These are phyloP conservation scores for Spathaspora passalidarum DNA, from an alignment of 805 yeast species.

Conservation along the genomic window DNA sequence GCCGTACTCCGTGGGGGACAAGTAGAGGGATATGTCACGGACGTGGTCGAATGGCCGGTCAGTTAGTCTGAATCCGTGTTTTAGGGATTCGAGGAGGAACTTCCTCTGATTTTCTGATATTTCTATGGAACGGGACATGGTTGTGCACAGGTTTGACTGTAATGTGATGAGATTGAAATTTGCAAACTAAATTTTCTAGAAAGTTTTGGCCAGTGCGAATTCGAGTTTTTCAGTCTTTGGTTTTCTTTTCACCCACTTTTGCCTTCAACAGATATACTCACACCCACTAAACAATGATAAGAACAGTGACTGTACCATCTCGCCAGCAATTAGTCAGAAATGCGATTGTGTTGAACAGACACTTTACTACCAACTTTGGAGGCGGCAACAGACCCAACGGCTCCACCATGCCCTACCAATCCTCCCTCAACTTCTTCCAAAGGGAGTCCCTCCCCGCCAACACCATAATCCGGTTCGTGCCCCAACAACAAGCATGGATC, in stretches of 20 bases:
- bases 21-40: conserved; percentile 53
- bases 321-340: background rate
- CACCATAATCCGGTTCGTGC: conserved; percentile 74
- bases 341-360: background rate
- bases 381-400: background rate
- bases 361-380: background rate
- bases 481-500: conserved; percentile 89
- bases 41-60: conserved; percentile 63
- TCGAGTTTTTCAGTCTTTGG: background rate
- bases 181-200: background rate
- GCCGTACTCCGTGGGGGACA: conserved; percentile 72
- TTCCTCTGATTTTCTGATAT: conserved; percentile 61
- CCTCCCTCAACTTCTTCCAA: conserved; percentile 53
- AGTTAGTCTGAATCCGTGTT: conserved; percentile 61
- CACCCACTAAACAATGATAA: too few species aligned
- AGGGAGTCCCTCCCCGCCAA: conserved; percentile 63
- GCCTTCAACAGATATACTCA: background rate
- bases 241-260: background rate
- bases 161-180: background rate
- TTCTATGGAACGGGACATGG: conserved; percentile 61
- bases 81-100: conserved; percentile 62
- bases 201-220: background rate
- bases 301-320: too few species aligned
- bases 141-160: background rate
- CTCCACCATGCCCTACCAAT: background rate